Percentiles rank a stretch among this genome's conserved stretches.
Conservation (phyloP, 1,284 basidiomycete species). For the Cryptococcus wingfieldii region DNA sequence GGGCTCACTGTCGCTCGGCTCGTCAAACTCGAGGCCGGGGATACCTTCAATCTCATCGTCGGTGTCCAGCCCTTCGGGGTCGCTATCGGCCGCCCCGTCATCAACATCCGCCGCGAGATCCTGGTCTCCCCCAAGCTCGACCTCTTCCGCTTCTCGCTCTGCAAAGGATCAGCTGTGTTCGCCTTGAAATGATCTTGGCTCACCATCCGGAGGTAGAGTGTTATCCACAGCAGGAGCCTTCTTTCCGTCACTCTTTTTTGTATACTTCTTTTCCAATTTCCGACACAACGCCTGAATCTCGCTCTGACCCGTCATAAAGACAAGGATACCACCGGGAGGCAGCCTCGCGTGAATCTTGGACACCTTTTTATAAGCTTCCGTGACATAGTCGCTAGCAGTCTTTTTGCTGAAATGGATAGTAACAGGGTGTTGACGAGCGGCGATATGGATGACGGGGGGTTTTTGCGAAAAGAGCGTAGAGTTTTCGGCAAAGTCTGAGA, state of each 20-base stretch:
- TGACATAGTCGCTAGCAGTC: conserved; percentile 82
- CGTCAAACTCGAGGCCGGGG: conserved; percentile 39
- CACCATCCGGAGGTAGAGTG: conserved; percentile 30
- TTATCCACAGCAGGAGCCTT: conserved; percentile 7
- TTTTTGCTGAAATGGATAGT: conserved; percentile 88
- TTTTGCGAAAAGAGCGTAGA: conserved; percentile 71
- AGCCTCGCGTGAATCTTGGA: conserved; percentile 70
- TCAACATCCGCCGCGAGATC: conserved; percentile 53
- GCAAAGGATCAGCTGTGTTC: conserved; percentile 52
- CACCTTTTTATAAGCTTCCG: conserved; percentile 84
- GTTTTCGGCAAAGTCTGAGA: conserved; percentile 90
- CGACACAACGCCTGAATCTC: conserved; percentile 65
- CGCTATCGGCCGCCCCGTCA: conserved; percentile 47
- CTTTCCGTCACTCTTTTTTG: conserved; percentile 17
- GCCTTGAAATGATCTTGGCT: conserved; percentile 50
- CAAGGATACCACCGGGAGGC: conserved; percentile 65
- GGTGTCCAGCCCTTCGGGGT: conserved; percentile 49
- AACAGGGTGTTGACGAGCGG: conserved; percentile 90
- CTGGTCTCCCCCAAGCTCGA: conserved; percentile 46
- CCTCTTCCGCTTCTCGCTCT: conserved; percentile 49
- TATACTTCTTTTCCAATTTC: conserved; percentile 71
- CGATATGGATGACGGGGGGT: conserved; percentile 85
- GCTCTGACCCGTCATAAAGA: conserved; percentile 73
- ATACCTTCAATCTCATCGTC: conserved; percentile 49
- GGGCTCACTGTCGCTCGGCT: conserved; percentile 47